Evolutionary conservation across 2,329 filamentous ascomycete genomes (phyloP).

Genomic region (Eutypella sp.): DNA sequence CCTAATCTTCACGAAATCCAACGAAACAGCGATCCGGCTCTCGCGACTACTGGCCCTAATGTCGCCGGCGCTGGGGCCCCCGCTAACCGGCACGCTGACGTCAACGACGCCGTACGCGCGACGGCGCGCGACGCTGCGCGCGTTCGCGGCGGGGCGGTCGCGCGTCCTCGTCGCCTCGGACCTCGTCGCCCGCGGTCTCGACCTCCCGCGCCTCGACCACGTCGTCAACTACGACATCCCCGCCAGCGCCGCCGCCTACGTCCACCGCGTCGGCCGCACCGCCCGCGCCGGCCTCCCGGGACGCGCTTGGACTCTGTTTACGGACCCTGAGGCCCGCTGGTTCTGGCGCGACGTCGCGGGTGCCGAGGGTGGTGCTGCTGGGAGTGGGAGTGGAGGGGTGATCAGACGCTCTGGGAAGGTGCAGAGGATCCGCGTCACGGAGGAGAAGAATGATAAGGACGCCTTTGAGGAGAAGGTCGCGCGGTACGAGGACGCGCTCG

Average conservation of each 20-base stretch:
- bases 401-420: conserved; percentile 41
- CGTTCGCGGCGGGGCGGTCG: conserved; percentile 58
- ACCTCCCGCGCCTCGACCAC: conserved; percentile 72
- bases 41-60: conserved; percentile 70
- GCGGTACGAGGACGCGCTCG: conserved; percentile 53
- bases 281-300: conserved; percentile 74
- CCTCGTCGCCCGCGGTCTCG: conserved; percentile 86
- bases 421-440: conserved; percentile 40
- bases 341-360: conserved; percentile 78
- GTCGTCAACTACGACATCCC: conserved; percentile 95
- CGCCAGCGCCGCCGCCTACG: conserved; percentile 72
- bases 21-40: conserved; percentile 83
- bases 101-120: conserved; percentile 71
- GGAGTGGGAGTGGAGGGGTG: conserved; percentile 29
- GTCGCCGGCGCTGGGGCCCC: conserved; percentile 51
- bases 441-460: conserved; percentile 26
- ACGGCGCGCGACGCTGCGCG: conserved; percentile 61
- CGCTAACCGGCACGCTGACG: conserved; percentile 64
- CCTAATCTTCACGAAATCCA: conserved; percentile 86
- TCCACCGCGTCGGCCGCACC: conserved; percentile 88
- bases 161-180: conserved; percentile 85
- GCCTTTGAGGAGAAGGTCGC: conserved; percentile 45
- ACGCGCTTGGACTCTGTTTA: conserved; percentile 80
- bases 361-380: conserved; percentile 29
- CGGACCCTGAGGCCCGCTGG: conserved; percentile 79